These are phyloP conservation scores for Ustilago tritici DNA, from an alignment of 1,284 basidiomycete genomes.

Conservation along the genomic window DNA sequence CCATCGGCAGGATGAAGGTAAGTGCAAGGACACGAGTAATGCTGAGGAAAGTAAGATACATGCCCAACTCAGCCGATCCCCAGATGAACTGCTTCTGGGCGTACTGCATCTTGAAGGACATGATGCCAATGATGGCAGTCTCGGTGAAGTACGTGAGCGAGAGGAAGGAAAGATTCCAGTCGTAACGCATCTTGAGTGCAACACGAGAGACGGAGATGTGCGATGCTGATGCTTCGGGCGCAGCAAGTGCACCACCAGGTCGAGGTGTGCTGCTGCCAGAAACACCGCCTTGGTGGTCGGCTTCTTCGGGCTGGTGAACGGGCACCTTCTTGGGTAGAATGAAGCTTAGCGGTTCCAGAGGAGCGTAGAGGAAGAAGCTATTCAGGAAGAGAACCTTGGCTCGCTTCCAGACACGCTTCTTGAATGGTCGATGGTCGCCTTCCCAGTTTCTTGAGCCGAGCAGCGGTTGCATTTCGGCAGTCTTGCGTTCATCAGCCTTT, in stretches of 20 bases:
- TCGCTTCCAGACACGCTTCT: constrained; percentile 45
- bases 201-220: constrained; percentile 63
- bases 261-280: constrained; percentile 28
- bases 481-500: constrained; percentile 42
- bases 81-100: constrained; percentile 63
- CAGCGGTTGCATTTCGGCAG: constrained; percentile 43
- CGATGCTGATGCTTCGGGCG: constrained; percentile 44
- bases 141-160: constrained; percentile 64
- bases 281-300: neutral
- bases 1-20: constrained; percentile 59
- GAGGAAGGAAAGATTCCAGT: constrained; percentile 64
- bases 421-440: constrained; percentile 23
- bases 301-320: constrained; percentile 25
- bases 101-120: constrained; percentile 66
- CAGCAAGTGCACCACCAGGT: constrained; percentile 21
- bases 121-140: constrained; percentile 56
- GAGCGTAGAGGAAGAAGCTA: constrained; percentile 47
- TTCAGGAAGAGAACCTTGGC: constrained; percentile 45
- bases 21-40: constrained; percentile 62
- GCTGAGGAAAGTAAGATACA: constrained; percentile 61
- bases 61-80: constrained; percentile 61
- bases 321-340: constrained; percentile 56
- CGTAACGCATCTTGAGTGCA: constrained; percentile 41
- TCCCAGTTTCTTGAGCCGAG: constrained; percentile 16
- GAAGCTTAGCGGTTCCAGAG: constrained; percentile 56